A percentile compares a stretch with the other conserved stretches of the same genome.
Conservation (phyloP, 1,284 basidiomycete species). For the Heterobasidion irregulare region DNA sequence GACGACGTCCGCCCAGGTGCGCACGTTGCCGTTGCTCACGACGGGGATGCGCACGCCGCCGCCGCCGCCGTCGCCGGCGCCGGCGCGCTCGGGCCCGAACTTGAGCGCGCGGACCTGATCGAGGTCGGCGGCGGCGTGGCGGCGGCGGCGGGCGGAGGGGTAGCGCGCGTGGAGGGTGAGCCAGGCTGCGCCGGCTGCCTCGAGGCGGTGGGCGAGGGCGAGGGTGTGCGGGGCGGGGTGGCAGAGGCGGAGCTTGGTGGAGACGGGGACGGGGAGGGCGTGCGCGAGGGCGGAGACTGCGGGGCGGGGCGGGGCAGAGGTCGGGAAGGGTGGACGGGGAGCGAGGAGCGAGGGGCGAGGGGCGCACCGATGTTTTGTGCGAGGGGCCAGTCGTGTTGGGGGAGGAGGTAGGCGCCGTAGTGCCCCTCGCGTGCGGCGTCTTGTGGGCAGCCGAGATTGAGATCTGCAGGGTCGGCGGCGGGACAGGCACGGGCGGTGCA, state of each 20-base stretch:
- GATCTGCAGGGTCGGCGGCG: slow-evolving; percentile 26
- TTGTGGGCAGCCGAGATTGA: slow-evolving; percentile 66
- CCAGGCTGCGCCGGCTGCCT: slow-evolving; percentile 54
- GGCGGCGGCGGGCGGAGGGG: slow-evolving; percentile 54
- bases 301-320: neutral
- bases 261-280: slow-evolving; percentile 52
- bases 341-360: neutral
- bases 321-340: neutral
- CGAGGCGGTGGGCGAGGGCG: slow-evolving; percentile 46
- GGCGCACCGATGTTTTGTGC: slow-evolving; percentile 50
- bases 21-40: slow-evolving; percentile 73
- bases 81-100: neutral
- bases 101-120: slow-evolving; percentile 47
- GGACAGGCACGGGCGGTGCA: neutral
- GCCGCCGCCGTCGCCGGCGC: no score
- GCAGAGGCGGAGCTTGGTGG: slow-evolving; percentile 45
- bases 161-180: slow-evolving; percentile 67
- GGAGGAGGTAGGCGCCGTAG: slow-evolving; percentile 67
- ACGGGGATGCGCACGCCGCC: slow-evolving; percentile 44
- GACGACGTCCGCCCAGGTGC: slow-evolving; percentile 44
- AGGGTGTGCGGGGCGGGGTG: slow-evolving; percentile 42
- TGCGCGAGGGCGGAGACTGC: slow-evolving; percentile 51
- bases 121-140: slow-evolving; percentile 64
- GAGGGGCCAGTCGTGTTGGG: slow-evolving; percentile 61
- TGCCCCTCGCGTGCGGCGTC: slow-evolving; percentile 57